Conservation (phyloP, 768 basidiomycete genomes). For the Leccinum disarticulatum region DNA sequence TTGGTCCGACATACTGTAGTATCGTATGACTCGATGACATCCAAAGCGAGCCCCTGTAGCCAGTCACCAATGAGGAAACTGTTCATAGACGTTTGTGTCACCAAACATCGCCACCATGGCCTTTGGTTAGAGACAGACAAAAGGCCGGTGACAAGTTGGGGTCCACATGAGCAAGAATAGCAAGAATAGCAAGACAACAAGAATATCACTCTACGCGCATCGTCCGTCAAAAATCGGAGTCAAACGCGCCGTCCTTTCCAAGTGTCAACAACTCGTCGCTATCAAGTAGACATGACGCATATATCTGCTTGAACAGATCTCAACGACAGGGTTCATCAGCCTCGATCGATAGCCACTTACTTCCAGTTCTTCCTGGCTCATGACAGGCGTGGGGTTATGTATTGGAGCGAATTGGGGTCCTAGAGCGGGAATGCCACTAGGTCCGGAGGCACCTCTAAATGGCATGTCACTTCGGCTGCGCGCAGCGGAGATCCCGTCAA, state of each 20-base stretch:
- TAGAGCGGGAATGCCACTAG: background rate
- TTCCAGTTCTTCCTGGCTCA: constrained; percentile 23
- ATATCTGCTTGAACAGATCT: constrained; percentile 25
- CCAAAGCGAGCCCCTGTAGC: background rate
- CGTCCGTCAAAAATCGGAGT: constrained; percentile 28
- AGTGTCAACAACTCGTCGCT: constrained; percentile 36
- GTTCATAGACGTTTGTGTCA: no score
- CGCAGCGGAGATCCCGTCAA: background rate
- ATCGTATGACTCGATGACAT: background rate
- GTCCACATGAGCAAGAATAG: background rate
- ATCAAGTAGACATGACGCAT: constrained; percentile 39
- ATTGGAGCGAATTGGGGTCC: background rate
- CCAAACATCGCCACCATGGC: background rate
- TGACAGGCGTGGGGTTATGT: background rate
- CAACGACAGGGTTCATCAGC: background rate
- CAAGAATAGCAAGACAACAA: background rate
- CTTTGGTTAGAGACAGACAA: background rate
- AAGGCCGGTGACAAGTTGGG: background rate
- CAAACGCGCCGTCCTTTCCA: constrained; percentile 28
- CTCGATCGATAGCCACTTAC: constrained; percentile 10
- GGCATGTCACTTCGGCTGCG: background rate
- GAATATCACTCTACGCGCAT: background rate
- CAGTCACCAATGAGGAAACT: background rate
- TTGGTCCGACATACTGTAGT: background rate
- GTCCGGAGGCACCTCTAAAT: background rate